These are phyloP conservation scores for Camelina hispida DNA, from an alignment of 345 rosid genomes.

Conservation along the genomic window DNA sequence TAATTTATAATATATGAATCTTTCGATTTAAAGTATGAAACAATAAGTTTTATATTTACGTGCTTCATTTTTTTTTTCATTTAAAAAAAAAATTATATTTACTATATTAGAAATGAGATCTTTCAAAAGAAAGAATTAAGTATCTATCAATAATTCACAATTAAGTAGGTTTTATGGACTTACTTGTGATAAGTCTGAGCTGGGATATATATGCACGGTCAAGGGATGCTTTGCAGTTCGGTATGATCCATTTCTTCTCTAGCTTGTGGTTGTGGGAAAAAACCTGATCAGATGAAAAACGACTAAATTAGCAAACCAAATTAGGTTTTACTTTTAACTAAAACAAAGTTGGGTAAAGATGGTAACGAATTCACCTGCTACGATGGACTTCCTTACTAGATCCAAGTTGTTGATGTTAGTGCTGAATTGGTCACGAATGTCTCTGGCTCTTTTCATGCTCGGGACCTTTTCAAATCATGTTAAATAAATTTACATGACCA, in stretches of 20 bases:
- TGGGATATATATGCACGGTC: conserved; percentile 1
- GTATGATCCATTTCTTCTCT: neutral
- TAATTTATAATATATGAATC: too few species aligned
- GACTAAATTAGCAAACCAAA: neutral
- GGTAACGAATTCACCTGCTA: neutral
- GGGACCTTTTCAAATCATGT: neutral
- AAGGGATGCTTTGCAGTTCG: neutral
- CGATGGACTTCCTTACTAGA: neutral
- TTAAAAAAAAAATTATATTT: too few species aligned
- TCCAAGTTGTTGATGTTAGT: neutral
- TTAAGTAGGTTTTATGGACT: too few species aligned
- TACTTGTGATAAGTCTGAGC: neutral
- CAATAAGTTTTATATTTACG: too few species aligned
- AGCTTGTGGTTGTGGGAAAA: neutral
- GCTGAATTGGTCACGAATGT: conserved; percentile 2
- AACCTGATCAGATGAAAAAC: neutral
- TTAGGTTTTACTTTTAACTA: neutral
- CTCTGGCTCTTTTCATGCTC: conserved; percentile 2
- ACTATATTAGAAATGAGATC: too few species aligned
- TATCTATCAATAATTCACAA: too few species aligned
- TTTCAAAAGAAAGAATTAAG: too few species aligned
- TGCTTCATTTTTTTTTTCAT: too few species aligned
- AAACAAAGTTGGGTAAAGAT: neutral
- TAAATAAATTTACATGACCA: neutral
- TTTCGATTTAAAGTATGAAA: too few species aligned